phyloP scores from a whole-genome alignment of 2,329 filamentous ascomycete genomes.

The Fusarium chuoi region DNA sequence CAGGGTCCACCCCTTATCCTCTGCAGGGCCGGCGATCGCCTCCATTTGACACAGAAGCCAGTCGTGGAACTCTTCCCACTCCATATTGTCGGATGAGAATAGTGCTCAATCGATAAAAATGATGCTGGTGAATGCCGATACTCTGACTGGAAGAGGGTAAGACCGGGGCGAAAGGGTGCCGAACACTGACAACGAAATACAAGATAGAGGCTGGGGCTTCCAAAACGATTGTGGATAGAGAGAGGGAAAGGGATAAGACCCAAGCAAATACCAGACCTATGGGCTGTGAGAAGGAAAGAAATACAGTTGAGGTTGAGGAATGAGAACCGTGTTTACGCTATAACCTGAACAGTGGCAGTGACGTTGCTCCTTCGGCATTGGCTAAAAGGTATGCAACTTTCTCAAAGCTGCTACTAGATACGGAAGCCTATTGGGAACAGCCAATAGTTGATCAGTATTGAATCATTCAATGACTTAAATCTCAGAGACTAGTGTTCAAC shows the following conservation, averaged over 20 bases:
- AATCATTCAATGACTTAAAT: not conserved
- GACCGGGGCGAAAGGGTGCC: accelerated
- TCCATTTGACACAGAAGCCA: not conserved
- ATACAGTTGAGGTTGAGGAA: no score
- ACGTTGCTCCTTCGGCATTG: not conserved
- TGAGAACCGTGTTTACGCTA: not conserved
- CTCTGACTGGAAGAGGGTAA: no score
- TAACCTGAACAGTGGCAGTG: not conserved
- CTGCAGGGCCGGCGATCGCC: accelerated
- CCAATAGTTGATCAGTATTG: no score
- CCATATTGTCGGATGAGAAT: not conserved
- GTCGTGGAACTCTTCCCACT: not conserved
- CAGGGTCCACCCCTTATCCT: not conserved
- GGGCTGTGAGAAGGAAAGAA: not conserved
- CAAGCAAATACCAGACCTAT: no score
- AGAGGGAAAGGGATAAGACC: not conserved
- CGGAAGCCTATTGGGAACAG: not conserved
- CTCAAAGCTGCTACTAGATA: no score
- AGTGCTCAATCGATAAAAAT: not conserved
- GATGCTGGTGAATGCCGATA: accelerated
- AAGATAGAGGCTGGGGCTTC: not conserved
- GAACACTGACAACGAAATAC: no score
- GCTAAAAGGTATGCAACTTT: not conserved
- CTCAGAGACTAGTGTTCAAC: not conserved
- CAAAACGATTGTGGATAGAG: not conserved